Conservation (phyloP, 2,329 filamentous ascomycete species). For the Diplocarpon rosae region DNA sequence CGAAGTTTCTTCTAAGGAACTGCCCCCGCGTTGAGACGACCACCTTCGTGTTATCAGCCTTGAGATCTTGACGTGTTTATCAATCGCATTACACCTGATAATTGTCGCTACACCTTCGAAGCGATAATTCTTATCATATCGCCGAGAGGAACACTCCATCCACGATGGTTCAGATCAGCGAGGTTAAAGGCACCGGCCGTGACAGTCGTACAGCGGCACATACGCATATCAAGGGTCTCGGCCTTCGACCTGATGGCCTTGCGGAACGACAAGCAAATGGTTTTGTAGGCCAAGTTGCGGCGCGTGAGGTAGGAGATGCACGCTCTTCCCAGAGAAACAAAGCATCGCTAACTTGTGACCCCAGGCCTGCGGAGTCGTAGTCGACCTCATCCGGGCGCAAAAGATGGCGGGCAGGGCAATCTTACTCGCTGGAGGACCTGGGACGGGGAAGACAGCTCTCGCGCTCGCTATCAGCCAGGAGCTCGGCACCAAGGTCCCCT, state of each 20-base stretch:
- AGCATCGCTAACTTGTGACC: constrained; percentile 71
- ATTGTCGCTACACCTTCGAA: too few relatives aligned
- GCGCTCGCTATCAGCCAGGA: constrained; percentile 94
- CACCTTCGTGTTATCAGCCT: too few relatives aligned
- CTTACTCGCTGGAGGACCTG: constrained; percentile 84
- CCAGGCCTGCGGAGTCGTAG: constrained; percentile 86
- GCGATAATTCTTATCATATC: too few relatives aligned
- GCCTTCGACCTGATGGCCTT: constrained; percentile 72
- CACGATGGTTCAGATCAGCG: constrained; percentile 79
- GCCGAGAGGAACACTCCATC: too few relatives aligned
- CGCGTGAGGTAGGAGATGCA: constrained; percentile 63
- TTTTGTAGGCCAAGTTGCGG: constrained; percentile 80
- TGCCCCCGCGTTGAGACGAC: too few relatives aligned
- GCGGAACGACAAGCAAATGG: constrained; percentile 71
- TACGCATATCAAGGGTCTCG: constrained; percentile 94
- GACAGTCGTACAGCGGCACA: constrained; percentile 94
- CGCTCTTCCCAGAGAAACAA: not conserved
- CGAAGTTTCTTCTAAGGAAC: too few relatives aligned
- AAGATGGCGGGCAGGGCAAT: constrained; percentile 97
- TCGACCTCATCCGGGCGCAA: constrained; percentile 89
- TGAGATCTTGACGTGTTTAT: too few relatives aligned
- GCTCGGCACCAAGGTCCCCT: constrained; percentile 93
- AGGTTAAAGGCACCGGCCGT: constrained; percentile 88
- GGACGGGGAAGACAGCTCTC: constrained; percentile 93
- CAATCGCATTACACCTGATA: too few relatives aligned